A percentile compares a stretch with the other conserved stretches of the same genome.
Evolutionary conservation across 495 filamentous ascomycete species (phyloP).

Genomic region (Ascobolus immersus): DNA sequence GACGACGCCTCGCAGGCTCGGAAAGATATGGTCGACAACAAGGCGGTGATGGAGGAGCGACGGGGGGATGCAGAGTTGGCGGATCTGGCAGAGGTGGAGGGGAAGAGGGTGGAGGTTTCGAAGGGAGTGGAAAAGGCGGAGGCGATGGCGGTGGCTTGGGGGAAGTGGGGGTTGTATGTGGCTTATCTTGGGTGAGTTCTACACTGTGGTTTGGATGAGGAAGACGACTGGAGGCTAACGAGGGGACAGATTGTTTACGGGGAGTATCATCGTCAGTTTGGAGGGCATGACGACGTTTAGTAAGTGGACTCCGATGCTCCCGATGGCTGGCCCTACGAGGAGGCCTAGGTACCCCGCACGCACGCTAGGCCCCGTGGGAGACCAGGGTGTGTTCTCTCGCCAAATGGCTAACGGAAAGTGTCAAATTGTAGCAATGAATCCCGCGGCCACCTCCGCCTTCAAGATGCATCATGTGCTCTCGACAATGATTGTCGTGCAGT

Average conservation of each 20-base stretch:
- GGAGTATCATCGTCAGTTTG: background rate
- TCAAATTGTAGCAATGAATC: slow-evolving; percentile 18
- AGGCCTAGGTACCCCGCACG: too few relatives aligned
- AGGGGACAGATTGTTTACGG: background rate
- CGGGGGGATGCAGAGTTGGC: background rate
- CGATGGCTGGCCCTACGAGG: background rate
- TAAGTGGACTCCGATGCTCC: background rate
- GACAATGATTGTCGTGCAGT: slow-evolving; percentile 29
- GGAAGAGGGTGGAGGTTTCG: background rate
- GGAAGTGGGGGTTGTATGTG: slow-evolving; percentile 7
- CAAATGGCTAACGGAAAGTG: background rate
- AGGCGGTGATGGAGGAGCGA: background rate
- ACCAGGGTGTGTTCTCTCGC: slow-evolving; percentile 8
- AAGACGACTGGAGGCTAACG: background rate
- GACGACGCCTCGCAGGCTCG: too few relatives aligned
- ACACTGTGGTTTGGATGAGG: background rate
- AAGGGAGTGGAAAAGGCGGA: slow-evolving; percentile 3
- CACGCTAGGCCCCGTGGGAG: too few relatives aligned
- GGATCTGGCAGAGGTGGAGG: background rate
- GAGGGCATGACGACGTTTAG: slow-evolving; percentile 3
- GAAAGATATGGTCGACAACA: background rate
- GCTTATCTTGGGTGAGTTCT: slow-evolving; percentile 13
- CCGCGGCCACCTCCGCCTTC: slow-evolving; percentile 28
- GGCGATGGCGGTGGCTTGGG: slow-evolving; percentile 10
- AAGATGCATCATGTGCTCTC: slow-evolving; percentile 31